Conservation (phyloP, 805 yeast genomes). For the Nakazawaea peltata region DNA sequence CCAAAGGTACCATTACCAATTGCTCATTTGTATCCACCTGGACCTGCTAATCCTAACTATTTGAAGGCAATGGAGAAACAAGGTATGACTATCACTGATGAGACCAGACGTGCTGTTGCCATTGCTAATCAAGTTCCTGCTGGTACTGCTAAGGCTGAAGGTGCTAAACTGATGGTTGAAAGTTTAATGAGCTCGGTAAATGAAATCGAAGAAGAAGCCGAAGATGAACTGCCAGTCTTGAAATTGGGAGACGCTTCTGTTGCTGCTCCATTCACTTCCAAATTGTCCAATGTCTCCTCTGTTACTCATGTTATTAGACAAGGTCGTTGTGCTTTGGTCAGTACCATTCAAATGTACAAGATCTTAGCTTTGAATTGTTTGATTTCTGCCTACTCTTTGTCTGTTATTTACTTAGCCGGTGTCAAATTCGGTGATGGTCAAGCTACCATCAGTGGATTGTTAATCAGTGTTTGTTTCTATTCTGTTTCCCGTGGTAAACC, state of each 20-base stretch:
- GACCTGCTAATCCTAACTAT: constrained; percentile 84
- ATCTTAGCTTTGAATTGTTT: constrained; percentile 94
- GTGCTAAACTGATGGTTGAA: constrained; percentile 47
- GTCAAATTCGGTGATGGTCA: constrained; percentile 98
- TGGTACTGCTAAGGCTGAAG: constrained; percentile 27
- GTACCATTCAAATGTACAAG: constrained; percentile 98
- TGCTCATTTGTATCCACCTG: constrained; percentile 96
- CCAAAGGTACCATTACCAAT: constrained; percentile 81
- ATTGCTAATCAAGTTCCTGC: constrained; percentile 36
- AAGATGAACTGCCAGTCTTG: constrained; percentile 80
- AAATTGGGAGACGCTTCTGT: constrained; percentile 98
- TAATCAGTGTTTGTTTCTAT: constrained; percentile 89
- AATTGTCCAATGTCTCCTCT: constrained; percentile 83
- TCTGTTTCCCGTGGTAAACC: constrained; percentile 94
- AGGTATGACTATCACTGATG: constrained; percentile 75
- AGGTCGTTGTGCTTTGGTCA: constrained; percentile 96
- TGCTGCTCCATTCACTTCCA: constrained; percentile 98
- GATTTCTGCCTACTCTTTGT: constrained; percentile 91
- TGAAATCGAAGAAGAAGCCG: constrained; percentile 54
- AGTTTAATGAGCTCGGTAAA: constrained; percentile 48
- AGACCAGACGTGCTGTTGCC: constrained; percentile 52
- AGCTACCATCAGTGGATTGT: constrained; percentile 91
- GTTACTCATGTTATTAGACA: constrained; percentile 93
- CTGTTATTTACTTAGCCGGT: constrained; percentile 93
- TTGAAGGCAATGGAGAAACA: constrained; percentile 77